Conservation (phyloP, 164 flowering plant species). For the Dillenia turbinata region DNA sequence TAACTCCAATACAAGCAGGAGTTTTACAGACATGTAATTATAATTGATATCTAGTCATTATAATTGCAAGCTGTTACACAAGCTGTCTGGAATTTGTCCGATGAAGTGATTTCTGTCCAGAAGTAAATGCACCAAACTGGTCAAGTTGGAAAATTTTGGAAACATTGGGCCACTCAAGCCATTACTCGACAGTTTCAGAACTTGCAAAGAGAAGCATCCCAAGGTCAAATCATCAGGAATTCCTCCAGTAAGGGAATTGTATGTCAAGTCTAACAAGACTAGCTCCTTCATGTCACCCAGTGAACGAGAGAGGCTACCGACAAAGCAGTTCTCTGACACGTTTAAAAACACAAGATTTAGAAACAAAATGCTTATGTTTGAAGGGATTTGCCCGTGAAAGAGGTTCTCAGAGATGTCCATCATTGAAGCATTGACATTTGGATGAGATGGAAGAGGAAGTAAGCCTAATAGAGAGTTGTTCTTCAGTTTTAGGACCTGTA, state of each 20-base stretch:
- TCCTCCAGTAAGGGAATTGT: not conserved
- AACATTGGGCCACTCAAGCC: not conserved
- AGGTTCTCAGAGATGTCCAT: conserved; percentile 11
- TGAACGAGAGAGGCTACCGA: not conserved
- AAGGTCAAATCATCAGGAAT: not conserved
- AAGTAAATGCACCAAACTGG: not conserved
- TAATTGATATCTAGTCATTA: not conserved
- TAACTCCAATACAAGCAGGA: conserved; percentile 10
- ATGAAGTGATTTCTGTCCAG: conserved; percentile 5
- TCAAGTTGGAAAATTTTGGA: conserved; percentile 1
- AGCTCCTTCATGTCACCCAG: not conserved
- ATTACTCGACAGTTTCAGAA: conserved; percentile 1
- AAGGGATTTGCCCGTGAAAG: conserved; percentile 4
- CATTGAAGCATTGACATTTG: not conserved
- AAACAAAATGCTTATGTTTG: not conserved
- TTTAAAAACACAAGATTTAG: not conserved
- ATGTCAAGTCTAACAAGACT: not conserved
- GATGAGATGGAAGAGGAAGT: conserved; percentile 4
- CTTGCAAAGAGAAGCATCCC: not conserved
- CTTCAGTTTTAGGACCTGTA: not conserved
- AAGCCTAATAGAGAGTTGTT: conserved; percentile 7
- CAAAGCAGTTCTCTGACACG: not conserved
- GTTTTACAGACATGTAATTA: not conserved
- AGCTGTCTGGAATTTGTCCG: not conserved
- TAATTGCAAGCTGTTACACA: not conserved